These are phyloP conservation scores for Penicillium diatomitis DNA, from an alignment of 495 filamentous ascomycete genomes.

Conservation along the genomic window DNA sequence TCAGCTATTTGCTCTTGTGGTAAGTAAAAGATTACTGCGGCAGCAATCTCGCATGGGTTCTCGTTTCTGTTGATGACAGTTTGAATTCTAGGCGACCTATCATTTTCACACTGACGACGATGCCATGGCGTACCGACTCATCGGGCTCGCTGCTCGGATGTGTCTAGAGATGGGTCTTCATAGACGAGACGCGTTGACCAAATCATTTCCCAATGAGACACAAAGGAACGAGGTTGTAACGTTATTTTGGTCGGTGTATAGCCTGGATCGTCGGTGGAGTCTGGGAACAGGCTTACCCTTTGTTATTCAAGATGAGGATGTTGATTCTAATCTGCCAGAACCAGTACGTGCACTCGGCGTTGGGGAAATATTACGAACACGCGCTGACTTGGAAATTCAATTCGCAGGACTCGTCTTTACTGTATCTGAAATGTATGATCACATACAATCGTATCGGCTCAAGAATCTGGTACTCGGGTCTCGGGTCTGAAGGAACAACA, in stretches of 20 bases:
- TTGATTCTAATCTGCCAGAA: slow-evolving; percentile 67
- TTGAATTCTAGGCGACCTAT: slow-evolving; percentile 58
- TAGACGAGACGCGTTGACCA: slow-evolving; percentile 60
- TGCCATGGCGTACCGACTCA: slow-evolving; percentile 67
- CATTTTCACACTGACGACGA: slow-evolving; percentile 78
- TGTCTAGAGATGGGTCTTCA: slow-evolving; percentile 78
- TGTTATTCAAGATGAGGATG: slow-evolving; percentile 72
- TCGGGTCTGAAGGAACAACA: slow-evolving; percentile 38
- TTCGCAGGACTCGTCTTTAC: slow-evolving; percentile 51
- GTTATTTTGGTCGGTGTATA: slow-evolving; percentile 75
- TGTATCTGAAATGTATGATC: slow-evolving; percentile 71
- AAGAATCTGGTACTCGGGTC: slow-evolving; percentile 64
- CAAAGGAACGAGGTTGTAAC: slow-evolving; percentile 53
- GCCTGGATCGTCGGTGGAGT: slow-evolving; percentile 73
- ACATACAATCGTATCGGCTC: slow-evolving; percentile 66
- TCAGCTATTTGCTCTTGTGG: slow-evolving; percentile 62
- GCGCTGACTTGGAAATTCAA: too few relatives aligned
- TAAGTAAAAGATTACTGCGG: slow-evolving; percentile 24
- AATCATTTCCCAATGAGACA: slow-evolving; percentile 48
- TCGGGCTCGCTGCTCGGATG: slow-evolving; percentile 64
- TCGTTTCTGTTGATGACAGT: neutral
- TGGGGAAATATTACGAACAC: too few relatives aligned
- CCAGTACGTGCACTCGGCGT: slow-evolving; percentile 46
- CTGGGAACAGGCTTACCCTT: slow-evolving; percentile 76
- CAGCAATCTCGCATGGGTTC: too few relatives aligned